These are phyloP conservation scores for Rosa persica DNA, from an alignment of 306 rosid genomes.

Conservation along the genomic window DNA sequence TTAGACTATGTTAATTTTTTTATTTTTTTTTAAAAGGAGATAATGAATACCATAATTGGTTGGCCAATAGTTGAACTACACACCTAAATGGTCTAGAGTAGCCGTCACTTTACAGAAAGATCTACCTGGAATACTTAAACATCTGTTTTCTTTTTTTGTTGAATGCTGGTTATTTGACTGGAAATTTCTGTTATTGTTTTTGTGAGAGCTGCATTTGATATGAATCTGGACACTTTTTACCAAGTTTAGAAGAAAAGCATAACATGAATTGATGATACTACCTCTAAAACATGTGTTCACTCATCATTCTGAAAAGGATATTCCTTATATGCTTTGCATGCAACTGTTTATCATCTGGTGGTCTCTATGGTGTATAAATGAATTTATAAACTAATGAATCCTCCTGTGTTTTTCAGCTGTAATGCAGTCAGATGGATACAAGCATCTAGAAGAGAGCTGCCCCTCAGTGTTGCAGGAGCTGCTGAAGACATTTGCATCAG, in stretches of 20 bases:
- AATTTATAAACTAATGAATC: constrained; percentile 14
- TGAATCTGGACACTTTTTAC: not conserved
- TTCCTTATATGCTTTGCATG: not conserved
- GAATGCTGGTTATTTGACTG: not conserved
- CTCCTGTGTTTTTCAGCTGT: constrained; percentile 57
- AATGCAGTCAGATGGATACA: constrained; percentile 86
- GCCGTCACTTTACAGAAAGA: not conserved
- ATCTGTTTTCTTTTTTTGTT: not conserved
- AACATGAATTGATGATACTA: not conserved
- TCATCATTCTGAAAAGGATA: not conserved
- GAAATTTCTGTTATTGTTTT: not conserved
- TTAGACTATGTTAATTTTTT: not conserved
- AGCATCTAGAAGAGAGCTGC: constrained; percentile 73
- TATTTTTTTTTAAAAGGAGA: too few relatives aligned
- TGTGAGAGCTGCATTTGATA: not conserved
- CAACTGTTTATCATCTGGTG: not conserved
- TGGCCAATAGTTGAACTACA: not conserved
- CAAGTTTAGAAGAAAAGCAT: not conserved
- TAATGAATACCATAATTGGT: not conserved
- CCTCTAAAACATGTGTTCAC: not conserved
- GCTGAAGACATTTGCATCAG: constrained; percentile 74
- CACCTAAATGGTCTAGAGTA: not conserved
- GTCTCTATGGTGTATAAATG: constrained; percentile 10
- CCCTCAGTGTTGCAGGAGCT: constrained; percentile 75
- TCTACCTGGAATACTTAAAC: not conserved